Percentiles rank a stretch among this genome's conserved stretches.
Conservation (phyloP, 306 rosid species). For the Abrus pulchellus region DNA sequence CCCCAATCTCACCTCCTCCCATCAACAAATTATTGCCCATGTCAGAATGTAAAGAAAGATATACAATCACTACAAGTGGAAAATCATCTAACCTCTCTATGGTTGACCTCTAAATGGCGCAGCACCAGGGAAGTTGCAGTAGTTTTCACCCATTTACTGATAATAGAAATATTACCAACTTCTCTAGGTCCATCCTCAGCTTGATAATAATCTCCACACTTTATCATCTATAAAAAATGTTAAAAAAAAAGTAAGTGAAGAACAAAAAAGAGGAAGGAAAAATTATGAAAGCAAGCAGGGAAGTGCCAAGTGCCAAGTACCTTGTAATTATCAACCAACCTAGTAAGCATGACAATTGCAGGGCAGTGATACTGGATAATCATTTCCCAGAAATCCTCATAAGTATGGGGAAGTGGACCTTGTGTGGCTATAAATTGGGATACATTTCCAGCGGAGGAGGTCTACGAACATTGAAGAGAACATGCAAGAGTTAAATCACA, state of each 20-base stretch:
- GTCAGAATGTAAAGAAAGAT: conserved; percentile 35
- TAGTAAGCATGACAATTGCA: conserved; percentile 89
- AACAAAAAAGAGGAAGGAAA: not conserved
- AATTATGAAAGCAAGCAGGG: conserved; percentile 21
- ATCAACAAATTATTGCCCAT: not conserved
- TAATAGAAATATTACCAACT: conserved; percentile 75
- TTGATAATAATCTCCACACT: conserved; percentile 95
- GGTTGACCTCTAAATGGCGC: conserved; percentile 79
- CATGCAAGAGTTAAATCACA: conserved; percentile 45
- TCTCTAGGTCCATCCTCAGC: conserved; percentile 93
- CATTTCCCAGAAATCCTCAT: conserved; percentile 99
- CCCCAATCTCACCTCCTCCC: not conserved
- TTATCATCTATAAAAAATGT: conserved; percentile 57
- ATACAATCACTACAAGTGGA: conserved; percentile 18
- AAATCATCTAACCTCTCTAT: conserved; percentile 68
- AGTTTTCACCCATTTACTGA: conserved; percentile 71
- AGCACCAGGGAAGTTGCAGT: conserved; percentile 70
- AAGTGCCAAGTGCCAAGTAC: conserved; percentile 54
- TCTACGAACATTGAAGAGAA: conserved; percentile 58
- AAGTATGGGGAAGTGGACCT: conserved; percentile 94
- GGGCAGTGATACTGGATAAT: conserved; percentile 81
- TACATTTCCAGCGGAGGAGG: conserved; percentile 62
- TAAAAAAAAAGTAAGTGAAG: not conserved
- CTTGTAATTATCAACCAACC: conserved; percentile 79
- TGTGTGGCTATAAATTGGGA: conserved; percentile 92